Percentiles rank a stretch among this genome's conserved stretches.
These are phyloP conservation scores for Mycena metata DNA, from an alignment of 768 basidiomycete genomes.

Conservation along the genomic window DNA sequence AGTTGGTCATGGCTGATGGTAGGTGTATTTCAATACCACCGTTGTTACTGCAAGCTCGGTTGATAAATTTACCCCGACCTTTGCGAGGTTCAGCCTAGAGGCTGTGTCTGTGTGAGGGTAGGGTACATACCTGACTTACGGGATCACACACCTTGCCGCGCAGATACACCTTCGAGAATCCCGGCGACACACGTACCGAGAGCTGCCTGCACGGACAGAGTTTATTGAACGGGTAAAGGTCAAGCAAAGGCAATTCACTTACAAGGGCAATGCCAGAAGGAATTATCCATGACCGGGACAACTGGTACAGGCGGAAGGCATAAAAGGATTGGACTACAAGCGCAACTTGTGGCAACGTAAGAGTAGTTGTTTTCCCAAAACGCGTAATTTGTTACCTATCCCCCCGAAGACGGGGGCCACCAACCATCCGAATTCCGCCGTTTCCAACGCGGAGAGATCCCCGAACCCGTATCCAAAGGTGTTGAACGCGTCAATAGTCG, in stretches of 20 bases:
- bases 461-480: slow-evolving; percentile 4
- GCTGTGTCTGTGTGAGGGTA: no score
- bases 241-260: no score
- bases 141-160: no score
- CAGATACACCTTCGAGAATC: no score
- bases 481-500: not conserved
- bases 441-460: not conserved
- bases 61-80: no score
- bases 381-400: not conserved
- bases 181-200: no score
- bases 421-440: not conserved
- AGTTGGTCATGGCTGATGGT: no score
- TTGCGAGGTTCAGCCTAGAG: no score
- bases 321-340: slow-evolving; percentile 6
- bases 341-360: not conserved
- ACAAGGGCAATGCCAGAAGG: not conserved
- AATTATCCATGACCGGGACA: not conserved
- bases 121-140: no score
- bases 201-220: no score
- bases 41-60: not conserved
- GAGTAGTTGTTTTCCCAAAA: not conserved
- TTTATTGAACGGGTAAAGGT: no score
- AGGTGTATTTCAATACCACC: not conserved
- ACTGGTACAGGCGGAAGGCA: slow-evolving; percentile 3
- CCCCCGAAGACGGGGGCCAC: not conserved